Evolutionary conservation across 31 red algal species (phyloP), one percentile per base, ranked within the genome.

Genomic region (Asparagopsis taxiformis): DNA sequence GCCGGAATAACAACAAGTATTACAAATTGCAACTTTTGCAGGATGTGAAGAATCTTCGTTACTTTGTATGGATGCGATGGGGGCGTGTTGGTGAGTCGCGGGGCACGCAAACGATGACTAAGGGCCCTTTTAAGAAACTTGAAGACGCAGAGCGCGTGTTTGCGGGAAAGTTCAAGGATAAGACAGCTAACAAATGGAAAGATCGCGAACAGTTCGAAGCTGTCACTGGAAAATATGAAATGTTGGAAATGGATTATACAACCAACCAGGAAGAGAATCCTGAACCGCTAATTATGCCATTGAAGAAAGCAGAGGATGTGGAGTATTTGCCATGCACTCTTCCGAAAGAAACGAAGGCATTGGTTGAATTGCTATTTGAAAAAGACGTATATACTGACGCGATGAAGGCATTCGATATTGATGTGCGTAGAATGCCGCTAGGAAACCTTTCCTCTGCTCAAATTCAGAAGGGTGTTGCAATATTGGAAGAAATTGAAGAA

Each of bases 281-380:
- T 0, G 70, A 74, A 17, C 68, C 80, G 52, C 35, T 66, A 25
- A 10, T 75, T 13, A 75, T 76, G 35, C 57, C 44, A 31, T 37
- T 86, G 13, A 49, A 52, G 30, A 68, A 61, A 23, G 46, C 56
- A 28, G 57, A 57, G 29, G 38, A 74, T 31, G 43, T 52, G 25
- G 41, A 60, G 44, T 69, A 39, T 46, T 44, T 86, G 3, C 62
- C 59, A 24, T 60, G 71, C 22, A 39, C 48, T 4, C 72, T 86
- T 31, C 51, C 60, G 0, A 55, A 16, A 11, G 30, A 26, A 2
- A 86, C 82, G 7, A 49, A 53, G 1, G 60, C 62, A 16, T 63
- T 86, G 15, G 60, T 86, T 58, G 49, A 75, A 5, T 21, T 86
- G 25, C 62, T 86, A 51, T 86, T 86, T 70, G 68, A 74, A 23